Evolutionary conservation across 805 yeast genomes (phyloP).

Genomic region (Pichia kluyveri): DNA sequence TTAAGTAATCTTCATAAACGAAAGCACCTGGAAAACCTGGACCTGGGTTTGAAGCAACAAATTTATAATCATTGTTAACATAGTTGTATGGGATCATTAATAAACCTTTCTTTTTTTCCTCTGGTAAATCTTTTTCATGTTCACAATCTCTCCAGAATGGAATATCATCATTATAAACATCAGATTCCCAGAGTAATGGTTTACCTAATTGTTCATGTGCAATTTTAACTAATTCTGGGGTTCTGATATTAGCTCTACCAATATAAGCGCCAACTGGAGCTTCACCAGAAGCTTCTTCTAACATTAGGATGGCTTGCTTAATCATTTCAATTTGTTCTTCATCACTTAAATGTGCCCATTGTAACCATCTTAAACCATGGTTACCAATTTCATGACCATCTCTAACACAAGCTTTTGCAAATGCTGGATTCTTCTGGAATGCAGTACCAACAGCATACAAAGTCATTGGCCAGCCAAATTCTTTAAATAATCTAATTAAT

Average conservation of each 20-base stretch:
- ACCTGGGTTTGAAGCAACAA: slow-evolving; percentile 14
- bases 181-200: slow-evolving; percentile 27
- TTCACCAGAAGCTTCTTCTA: slow-evolving; percentile 26
- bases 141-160: slow-evolving; percentile 30
- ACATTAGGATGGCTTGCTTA: slow-evolving; percentile 20
- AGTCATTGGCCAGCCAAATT: slow-evolving; percentile 26
- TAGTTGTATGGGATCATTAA: slow-evolving; percentile 20
- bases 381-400: slow-evolving; percentile 32
- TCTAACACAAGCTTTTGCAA: slow-evolving; percentile 27
- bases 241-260: slow-evolving; percentile 26
- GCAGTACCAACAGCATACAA: slow-evolving; percentile 32
- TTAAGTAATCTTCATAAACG: slow-evolving; percentile 23
- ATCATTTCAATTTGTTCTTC: slow-evolving; percentile 27
- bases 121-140: slow-evolving; percentile 13
- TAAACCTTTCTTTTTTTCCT: slow-evolving; percentile 17
- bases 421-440: slow-evolving; percentile 25
- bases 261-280: slow-evolving; percentile 30
- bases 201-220: slow-evolving; percentile 26
- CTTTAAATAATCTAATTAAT: slow-evolving; percentile 25
- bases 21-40: slow-evolving; percentile 20
- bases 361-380: slow-evolving; percentile 31
- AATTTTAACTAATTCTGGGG: slow-evolving; percentile 26
- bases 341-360: slow-evolving; percentile 21
- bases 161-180: slow-evolving; percentile 29
- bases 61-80: slow-evolving; percentile 21